Percentiles rank a stretch among this genome's conserved stretches.
phyloP scores from a whole-genome alignment of 768 basidiomycete species.

The Pleurotus eryngii region DNA sequence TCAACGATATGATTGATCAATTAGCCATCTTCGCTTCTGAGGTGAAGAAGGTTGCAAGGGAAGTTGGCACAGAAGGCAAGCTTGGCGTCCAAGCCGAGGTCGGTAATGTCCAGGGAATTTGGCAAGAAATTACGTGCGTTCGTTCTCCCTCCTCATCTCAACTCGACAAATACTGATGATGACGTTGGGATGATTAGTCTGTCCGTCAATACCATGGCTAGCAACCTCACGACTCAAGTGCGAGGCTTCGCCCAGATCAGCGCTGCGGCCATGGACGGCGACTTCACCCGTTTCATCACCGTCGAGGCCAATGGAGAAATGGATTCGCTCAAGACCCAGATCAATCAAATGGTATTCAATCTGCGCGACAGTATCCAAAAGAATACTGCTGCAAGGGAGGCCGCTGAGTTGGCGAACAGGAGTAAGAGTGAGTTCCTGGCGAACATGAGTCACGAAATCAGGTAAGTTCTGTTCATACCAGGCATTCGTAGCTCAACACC shows the following conservation, averaged over 20 bases:
- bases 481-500: not conserved
- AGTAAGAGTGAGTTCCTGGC: conserved; percentile 98
- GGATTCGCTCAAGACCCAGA: conserved; percentile 98
- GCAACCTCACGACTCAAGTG: conserved; percentile 95
- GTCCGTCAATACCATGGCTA: conserved; percentile 98
- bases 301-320: conserved; percentile 98
- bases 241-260: conserved; percentile 99
- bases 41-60: conserved; percentile 92
- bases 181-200: conserved; percentile 41
- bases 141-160: conserved; percentile 25
- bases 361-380: conserved; percentile 96
- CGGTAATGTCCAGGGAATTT: conserved; percentile 94
- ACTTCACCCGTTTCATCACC: conserved; percentile 98
- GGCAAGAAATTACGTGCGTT: conserved; percentile 96
- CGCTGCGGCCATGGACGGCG: conserved; percentile 97
- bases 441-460: conserved; percentile 96
- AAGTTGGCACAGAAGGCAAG: conserved; percentile 99
- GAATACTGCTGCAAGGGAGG: conserved; percentile 96
- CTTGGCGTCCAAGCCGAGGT: conserved; percentile 97
- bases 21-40: conserved; percentile 54
- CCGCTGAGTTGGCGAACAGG: conserved; percentile 96
- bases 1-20: conserved; percentile 81
- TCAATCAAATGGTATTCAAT: conserved; percentile 99
- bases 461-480: conserved; percentile 47
- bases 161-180: not conserved